Percentiles rank a stretch among this genome's conserved stretches.
Conservation (phyloP, 2,329 filamentous ascomycete species). For the Stagonosporopsis tanaceti region DNA sequence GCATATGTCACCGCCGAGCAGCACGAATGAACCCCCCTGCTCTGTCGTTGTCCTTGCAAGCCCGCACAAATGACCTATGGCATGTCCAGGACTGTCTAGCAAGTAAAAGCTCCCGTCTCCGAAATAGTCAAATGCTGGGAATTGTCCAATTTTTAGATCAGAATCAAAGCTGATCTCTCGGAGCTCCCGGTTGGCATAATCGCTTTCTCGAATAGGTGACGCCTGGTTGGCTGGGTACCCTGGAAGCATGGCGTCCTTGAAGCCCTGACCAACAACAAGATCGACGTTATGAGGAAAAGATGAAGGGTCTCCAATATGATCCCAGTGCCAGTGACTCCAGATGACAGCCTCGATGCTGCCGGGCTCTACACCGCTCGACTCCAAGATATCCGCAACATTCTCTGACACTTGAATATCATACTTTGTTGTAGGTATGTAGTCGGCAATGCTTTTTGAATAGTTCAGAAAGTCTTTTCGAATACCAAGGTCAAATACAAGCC, state of each 20-base stretch:
- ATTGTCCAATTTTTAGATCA: slow-evolving; percentile 51
- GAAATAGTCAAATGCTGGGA: slow-evolving; percentile 62
- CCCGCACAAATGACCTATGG: slow-evolving; percentile 59
- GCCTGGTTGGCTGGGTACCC: slow-evolving; percentile 53
- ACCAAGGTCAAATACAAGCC: slow-evolving; percentile 58
- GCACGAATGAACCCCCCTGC: slow-evolving; percentile 31
- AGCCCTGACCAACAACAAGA: slow-evolving; percentile 63
- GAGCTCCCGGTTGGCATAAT: slow-evolving; percentile 32
- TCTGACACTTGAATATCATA: slow-evolving; percentile 53
- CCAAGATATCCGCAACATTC: slow-evolving; percentile 50
- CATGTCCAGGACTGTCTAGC: slow-evolving; percentile 62
- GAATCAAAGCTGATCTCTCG: slow-evolving; percentile 33
- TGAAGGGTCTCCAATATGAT: slow-evolving; percentile 59
- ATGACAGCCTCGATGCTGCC: slow-evolving; percentile 50
- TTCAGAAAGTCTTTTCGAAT: slow-evolving; percentile 57
- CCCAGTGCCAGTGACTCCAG: slow-evolving; percentile 57
- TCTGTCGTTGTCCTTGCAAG: slow-evolving; percentile 53
- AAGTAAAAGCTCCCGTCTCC: slow-evolving; percentile 65
- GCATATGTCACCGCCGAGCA: slow-evolving; percentile 40
- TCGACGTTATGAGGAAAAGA: slow-evolving; percentile 57
- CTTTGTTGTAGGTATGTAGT: slow-evolving; percentile 30
- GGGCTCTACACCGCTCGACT: slow-evolving; percentile 42
- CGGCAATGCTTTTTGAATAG: slow-evolving; percentile 26
- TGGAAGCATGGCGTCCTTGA: slow-evolving; percentile 57
- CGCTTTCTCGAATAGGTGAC: slow-evolving; percentile 31